Percentiles rank a stretch among this genome's conserved stretches.
Evolutionary conservation across 2,329 filamentous ascomycete genomes (phyloP).

Genomic region (Xylaria sp.): DNA sequence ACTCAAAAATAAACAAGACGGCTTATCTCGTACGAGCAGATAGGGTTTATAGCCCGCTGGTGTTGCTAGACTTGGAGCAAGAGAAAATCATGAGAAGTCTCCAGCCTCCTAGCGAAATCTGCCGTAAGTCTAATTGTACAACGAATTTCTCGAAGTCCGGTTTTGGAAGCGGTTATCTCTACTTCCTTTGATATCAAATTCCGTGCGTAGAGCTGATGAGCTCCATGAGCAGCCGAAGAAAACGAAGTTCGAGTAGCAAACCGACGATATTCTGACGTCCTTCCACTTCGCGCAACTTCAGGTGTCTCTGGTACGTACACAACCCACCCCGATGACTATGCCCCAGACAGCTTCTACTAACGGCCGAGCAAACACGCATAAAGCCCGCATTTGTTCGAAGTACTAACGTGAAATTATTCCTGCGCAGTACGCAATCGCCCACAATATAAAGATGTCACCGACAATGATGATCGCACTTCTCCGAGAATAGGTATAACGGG

Average conservation of each 20-base stretch:
- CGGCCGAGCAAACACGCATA: background rate
- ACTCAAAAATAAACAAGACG: background rate
- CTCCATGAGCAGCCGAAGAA: conserved; percentile 24
- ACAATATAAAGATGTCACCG: background rate
- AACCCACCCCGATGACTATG: background rate
- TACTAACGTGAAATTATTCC: conserved; percentile 17
- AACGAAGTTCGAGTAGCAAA: conserved; percentile 8
- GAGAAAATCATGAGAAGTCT: conserved; percentile 15
- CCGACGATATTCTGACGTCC: conserved; percentile 21
- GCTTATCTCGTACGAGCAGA: background rate
- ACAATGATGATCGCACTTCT: conserved; percentile 4
- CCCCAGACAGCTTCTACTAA: background rate
- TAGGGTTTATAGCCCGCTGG: background rate
- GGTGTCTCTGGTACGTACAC: conserved; percentile 22
- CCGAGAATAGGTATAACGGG: conserved; percentile 6
- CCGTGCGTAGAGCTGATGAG: background rate
- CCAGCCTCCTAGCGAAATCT: conserved; percentile 24
- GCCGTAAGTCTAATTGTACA: conserved; percentile 14
- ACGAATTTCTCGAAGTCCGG: background rate
- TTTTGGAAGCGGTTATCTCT: background rate
- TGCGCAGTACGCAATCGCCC: conserved; percentile 11
- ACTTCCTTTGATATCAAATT: background rate
- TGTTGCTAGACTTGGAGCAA: conserved; percentile 2
- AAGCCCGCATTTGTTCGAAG: background rate
- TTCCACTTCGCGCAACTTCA: background rate